Evolutionary conservation across 352 stramenopile species (phyloP), one percentile per base, ranked within the genome.

Genomic region (Peronospora tabacina): DNA sequence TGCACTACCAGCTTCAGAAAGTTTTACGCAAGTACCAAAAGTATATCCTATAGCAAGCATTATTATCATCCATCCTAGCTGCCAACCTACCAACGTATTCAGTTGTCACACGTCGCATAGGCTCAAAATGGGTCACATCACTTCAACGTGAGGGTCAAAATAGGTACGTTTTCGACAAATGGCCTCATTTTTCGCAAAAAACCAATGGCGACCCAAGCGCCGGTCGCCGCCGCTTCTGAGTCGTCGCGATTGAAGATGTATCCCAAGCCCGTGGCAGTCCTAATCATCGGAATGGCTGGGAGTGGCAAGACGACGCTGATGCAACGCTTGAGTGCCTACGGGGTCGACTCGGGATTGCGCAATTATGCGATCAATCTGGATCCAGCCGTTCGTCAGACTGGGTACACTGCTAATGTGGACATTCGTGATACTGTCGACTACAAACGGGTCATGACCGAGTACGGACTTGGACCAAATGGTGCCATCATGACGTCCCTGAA

Each of bases 341-440:
- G 64, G 8, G 59, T 82, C 30, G 71, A 91, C 53, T 52, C 78
- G 7, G 77, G 81, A 0, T 55, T 90, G 32, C 72, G 70, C 36
- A 86, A 94, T 20, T 99, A 99, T 73, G 82, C 96, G 20, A 84
- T 99, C 36, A 99, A 99, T 72, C 79, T 99, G 44, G 97, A 99
- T 74, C 97, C 97, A 19, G 97, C 96, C 3, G 96, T 98, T 16
- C 86, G 92, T 57, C 88, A 95, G 59, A 86, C 98, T 1, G 94
- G 95, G 15, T 99, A 98, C 66, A 83, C 74, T 15, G 88, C 94
- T 28, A 97, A 97, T 58, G 98, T 99, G 55, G 96, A 99, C 72
- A 99, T 99, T 68, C 88, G 97, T 19, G 97, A 99, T 70, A 99
- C 95, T 5, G 94, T 99, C 15, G 93, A 99, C 73, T 99, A 99